Evolutionary conservation across 768 basidiomycete genomes (phyloP).

Genomic region (Calvatia gigantea): DNA sequence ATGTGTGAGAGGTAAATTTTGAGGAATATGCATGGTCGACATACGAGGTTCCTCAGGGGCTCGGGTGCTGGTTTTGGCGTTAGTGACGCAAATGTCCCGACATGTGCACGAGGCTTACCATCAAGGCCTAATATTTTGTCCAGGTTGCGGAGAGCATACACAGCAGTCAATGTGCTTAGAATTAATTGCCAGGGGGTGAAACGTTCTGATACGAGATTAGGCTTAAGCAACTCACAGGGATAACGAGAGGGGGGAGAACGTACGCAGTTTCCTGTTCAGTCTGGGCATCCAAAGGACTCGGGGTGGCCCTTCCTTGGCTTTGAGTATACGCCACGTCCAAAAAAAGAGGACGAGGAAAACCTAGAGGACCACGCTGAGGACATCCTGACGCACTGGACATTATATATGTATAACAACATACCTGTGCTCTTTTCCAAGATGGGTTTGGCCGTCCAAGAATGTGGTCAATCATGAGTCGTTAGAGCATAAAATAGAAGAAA

Average conservation of each 20-base stretch:
- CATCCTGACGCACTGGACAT: not conserved
- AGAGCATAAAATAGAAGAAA: not conserved
- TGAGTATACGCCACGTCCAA: conserved; percentile 80
- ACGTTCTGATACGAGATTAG: conserved; percentile 43
- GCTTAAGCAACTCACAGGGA: not conserved
- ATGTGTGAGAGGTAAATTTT: conserved; percentile 6
- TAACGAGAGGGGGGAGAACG: conserved; percentile 20
- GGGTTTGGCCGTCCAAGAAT: conserved; percentile 83
- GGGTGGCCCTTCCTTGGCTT: conserved; percentile 63
- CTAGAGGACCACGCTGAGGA: conserved; percentile 33
- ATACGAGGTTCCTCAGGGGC: conserved; percentile 82
- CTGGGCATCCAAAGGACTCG: conserved; percentile 60
- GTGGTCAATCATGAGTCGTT: conserved; percentile 82
- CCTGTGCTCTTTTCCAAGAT: conserved; percentile 88
- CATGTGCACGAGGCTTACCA: conserved; percentile 36
- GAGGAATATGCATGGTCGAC: conserved; percentile 21
- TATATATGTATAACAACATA: conserved; percentile 26
- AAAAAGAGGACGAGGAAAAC: conserved; percentile 90
- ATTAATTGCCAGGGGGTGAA: conserved; percentile 98
- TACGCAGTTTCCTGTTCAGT: conserved; percentile 59
- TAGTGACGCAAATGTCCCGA: conserved; percentile 7
- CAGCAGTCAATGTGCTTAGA: conserved; percentile 75
- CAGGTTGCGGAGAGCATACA: conserved; percentile 82
- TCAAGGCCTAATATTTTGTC: conserved; percentile 83
- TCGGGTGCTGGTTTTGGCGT: conserved; percentile 67